Evolutionary conservation across 192 early-diverging fungal genomes (phyloP).

Genomic region (Podila epigama): DNA sequence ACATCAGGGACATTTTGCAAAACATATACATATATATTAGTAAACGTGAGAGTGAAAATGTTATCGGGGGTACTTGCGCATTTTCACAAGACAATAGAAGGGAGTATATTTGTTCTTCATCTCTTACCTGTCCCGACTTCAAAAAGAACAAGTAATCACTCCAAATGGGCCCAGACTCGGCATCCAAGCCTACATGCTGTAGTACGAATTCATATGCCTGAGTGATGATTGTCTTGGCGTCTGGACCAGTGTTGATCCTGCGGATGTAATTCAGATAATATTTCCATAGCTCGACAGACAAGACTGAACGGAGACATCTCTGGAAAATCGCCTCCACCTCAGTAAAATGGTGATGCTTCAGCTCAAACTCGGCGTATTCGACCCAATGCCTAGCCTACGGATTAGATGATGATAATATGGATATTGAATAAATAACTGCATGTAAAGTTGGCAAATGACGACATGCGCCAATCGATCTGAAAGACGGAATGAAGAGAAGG

Average conservation of each 20-base stretch:
- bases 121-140: conserved; percentile 70
- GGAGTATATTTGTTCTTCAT: no score
- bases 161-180: conserved; percentile 91
- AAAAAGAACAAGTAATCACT: conserved; percentile 85
- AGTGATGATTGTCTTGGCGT: conserved; percentile 72
- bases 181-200: conserved; percentile 86
- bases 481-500: no score
- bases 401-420: conserved; percentile 2
- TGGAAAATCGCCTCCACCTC: conserved; percentile 87
- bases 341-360: conserved; percentile 74
- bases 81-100: no score
- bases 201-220: conserved; percentile 92
- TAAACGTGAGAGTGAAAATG: conserved; percentile 10
- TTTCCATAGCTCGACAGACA: conserved; percentile 88
- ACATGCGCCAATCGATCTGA: no score
- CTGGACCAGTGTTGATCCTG: conserved; percentile 70
- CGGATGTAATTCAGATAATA: conserved; percentile 90
- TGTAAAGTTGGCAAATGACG: no score
- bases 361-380: conserved; percentile 82
- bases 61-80: background rate
- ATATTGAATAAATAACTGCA: no score
- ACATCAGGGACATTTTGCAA: conserved; percentile 7
- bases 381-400: conserved; percentile 77
- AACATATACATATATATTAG: conserved; percentile 30
- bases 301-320: conserved; percentile 79